Percentiles rank a stretch among this genome's conserved stretches.
Evolutionary conservation across 768 basidiomycete genomes (phyloP).

Genomic region (Amanita subjunquillea): DNA sequence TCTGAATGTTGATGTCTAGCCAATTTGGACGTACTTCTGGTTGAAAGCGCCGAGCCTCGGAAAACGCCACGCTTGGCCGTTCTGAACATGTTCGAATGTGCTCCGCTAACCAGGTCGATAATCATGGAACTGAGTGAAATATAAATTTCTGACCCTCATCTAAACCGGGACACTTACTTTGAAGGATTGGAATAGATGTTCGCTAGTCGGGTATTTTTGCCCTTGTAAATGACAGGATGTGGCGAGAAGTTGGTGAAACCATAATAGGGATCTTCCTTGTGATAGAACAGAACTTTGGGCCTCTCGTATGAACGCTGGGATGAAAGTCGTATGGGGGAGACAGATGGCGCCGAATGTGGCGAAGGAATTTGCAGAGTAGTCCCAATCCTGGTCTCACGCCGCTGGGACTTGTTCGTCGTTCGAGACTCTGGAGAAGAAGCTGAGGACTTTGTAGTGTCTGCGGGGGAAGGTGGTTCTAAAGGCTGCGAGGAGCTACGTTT

Average conservation of each 20-base stretch:
- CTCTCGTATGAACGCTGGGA: slow-evolving; percentile 16
- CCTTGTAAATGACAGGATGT: slow-evolving; percentile 51
- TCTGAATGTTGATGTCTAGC: slow-evolving; percentile 58
- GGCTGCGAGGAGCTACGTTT: slow-evolving; percentile 20
- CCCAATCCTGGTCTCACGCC: slow-evolving; percentile 12
- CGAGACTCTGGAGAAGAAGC: background rate
- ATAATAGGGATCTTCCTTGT: slow-evolving; percentile 53
- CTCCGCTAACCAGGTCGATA: slow-evolving; percentile 54
- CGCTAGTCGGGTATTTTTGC: slow-evolving; percentile 65
- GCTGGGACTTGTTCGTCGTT: background rate
- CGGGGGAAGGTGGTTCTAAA: background rate
- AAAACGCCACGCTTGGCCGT: slow-evolving; percentile 52
- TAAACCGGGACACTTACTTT: slow-evolving; percentile 32
- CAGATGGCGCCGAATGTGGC: slow-evolving; percentile 5
- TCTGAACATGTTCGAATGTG: slow-evolving; percentile 57
- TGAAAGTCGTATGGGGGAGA: slow-evolving; percentile 10
- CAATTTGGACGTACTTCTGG: slow-evolving; percentile 56
- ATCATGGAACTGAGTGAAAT: slow-evolving; percentile 39
- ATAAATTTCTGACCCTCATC: background rate
- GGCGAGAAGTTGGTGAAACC: slow-evolving; percentile 70
- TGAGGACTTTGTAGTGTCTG: background rate
- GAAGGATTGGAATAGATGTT: slow-evolving; percentile 70
- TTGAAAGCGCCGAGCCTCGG: slow-evolving; percentile 56
- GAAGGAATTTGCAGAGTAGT: slow-evolving; percentile 11
- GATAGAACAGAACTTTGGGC: slow-evolving; percentile 47